These are phyloP conservation scores for Pythium aphanidermatum DNA, from an alignment of 352 stramenopile genomes.

Conservation along the genomic window DNA sequence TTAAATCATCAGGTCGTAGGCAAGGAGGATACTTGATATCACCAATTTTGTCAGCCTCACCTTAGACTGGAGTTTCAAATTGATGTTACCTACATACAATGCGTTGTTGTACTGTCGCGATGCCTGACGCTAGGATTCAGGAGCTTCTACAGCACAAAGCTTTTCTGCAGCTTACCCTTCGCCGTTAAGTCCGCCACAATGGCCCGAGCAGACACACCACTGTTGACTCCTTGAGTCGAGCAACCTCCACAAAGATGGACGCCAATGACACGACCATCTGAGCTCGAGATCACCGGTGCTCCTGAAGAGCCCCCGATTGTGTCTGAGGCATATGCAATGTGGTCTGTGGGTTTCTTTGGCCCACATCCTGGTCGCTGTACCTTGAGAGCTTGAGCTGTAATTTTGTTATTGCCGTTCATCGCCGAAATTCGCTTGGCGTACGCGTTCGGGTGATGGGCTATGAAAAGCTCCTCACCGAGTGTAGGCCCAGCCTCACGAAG, in stretches of 20 bases:
- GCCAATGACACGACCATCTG: slow-evolving; percentile 13
- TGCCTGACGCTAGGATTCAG: too few relatives aligned
- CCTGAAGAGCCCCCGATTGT: slow-evolving; percentile 12
- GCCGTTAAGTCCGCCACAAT: slow-evolving; percentile 15
- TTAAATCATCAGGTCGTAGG: slow-evolving; percentile 7
- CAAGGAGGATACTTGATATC: too few relatives aligned
- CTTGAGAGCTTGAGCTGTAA: too few relatives aligned
- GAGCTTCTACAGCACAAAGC: too few relatives aligned
- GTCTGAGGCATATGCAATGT: too few relatives aligned
- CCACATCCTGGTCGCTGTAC: too few relatives aligned
- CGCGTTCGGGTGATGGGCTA: neutral
- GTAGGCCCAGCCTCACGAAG: neutral
- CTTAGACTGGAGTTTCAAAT: too few relatives aligned
- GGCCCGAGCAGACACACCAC: neutral
- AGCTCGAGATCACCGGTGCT: slow-evolving; percentile 16
- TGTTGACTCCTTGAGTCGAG: slow-evolving; percentile 4
- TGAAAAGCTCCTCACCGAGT: neutral
- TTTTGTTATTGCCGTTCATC: slow-evolving; percentile 2
- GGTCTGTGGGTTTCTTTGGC: too few relatives aligned
- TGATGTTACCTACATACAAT: too few relatives aligned
- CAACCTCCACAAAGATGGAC: slow-evolving; percentile 19
- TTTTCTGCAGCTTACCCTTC: neutral
- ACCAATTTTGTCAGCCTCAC: too few relatives aligned
- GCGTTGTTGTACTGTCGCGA: too few relatives aligned
- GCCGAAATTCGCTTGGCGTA: slow-evolving; percentile 2